Conservation (phyloP, 2,329 filamentous ascomycete genomes). For the Microcyclospora tardicrescens region DNA sequence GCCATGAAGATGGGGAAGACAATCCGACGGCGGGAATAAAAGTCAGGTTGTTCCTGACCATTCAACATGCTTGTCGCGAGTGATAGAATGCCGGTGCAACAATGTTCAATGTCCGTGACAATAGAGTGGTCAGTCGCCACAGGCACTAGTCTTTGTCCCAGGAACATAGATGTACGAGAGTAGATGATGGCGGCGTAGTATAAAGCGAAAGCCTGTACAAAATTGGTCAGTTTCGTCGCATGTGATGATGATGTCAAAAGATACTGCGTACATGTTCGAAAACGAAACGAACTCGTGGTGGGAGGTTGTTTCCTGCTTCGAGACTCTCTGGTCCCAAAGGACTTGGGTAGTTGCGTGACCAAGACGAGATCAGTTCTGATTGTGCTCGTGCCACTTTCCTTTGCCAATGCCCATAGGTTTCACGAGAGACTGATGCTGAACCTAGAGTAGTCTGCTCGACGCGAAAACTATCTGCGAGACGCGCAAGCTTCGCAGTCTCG, state of each 20-base stretch:
- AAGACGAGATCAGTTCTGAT: conserved; percentile 16
- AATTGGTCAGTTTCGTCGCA: conserved; percentile 31
- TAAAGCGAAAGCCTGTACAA: conserved; percentile 28
- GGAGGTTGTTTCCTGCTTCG: conserved; percentile 20
- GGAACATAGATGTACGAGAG: conserved; percentile 42
- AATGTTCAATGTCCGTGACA: conserved; percentile 32
- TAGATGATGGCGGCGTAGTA: conserved; percentile 39
- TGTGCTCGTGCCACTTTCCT: conserved; percentile 15
- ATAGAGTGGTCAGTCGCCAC: conserved; percentile 20
- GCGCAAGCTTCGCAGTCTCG: conserved; percentile 32
- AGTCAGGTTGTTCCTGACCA: neutral
- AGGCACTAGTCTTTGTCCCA: conserved; percentile 32
- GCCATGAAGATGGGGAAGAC: conserved; percentile 44
- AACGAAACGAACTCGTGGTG: conserved; percentile 12
- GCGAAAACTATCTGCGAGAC: conserved; percentile 30
- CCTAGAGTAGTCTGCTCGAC: conserved; percentile 16
- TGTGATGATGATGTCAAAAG: neutral
- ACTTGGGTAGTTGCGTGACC: conserved; percentile 16
- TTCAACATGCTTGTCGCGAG: conserved; percentile 22
- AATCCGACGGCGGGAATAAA: conserved; percentile 27
- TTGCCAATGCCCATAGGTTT: conserved; percentile 14
- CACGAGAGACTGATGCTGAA: conserved; percentile 7
- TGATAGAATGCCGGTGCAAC: conserved; percentile 33
- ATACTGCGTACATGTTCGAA: conserved; percentile 31
- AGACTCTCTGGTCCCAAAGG: conserved; percentile 12